Base-by-base conservation (phyloP, 2,329 filamentous ascomycete species). In the Epichloe uncinata region DNA sequence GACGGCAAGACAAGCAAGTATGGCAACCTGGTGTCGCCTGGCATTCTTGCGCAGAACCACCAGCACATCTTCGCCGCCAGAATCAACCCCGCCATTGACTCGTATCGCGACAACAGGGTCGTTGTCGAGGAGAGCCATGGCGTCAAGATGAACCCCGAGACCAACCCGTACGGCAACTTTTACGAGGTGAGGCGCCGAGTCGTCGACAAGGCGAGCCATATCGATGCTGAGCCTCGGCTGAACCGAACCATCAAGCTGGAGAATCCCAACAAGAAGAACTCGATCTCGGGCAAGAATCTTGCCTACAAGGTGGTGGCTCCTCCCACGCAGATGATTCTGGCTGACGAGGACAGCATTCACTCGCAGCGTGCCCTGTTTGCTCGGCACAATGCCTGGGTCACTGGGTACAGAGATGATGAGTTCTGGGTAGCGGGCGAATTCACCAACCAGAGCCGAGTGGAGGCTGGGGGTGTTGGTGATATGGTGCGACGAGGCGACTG, bases 51-150 rank as follows among this genome's bases (percentile, higher is more conserved):
- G 0, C 79, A 80, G 53, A 81, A 84, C 61, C 82, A 87, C 55
- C 83, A 87, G 60, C 83, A 87, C 64, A 72, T 86, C 42, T 85
- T 87, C 60, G 74, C 71, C 22, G 64, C 80, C 41, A 73, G 82
- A 1, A 76, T 86, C 45, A 82, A 87, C 56, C 81, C 82, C 0
- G 77, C 77, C 8, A 72, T 84, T 38, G 80, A 84, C 54, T 61
- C 55, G 26, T 68, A 57, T 52, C 74, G 57, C 58, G 62, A 68
- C 2, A 82, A 81, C 53, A 73, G 72, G 0, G 63, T 82, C 5
- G 62, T 68, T 0, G 60, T 69, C 8, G 65, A 69, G 36, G 68
- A 72, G 57, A 67, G 61, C 40, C 60, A 63, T 3, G 57, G 59
- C 0, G 59, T 62, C n/a, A 59, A 62, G 18, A 63, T 66, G 57